A percentile compares a stretch with the other conserved stretches of the same genome.
Conservation (phyloP, 2,329 filamentous ascomycete genomes). For the Aspergillus fischeri region DNA sequence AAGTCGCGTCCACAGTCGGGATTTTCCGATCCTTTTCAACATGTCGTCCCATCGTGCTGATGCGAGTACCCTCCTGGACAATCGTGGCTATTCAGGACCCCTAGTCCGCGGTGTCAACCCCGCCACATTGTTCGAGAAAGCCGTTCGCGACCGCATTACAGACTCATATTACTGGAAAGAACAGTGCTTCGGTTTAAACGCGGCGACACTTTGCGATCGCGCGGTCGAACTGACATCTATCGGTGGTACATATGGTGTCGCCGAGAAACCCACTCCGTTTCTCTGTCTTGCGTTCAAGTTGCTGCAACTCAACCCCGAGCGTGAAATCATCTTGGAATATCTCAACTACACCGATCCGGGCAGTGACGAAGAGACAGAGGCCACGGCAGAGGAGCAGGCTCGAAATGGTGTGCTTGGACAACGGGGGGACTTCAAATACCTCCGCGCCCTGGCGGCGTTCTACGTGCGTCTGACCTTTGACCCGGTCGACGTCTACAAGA, state of each 20-base stretch:
- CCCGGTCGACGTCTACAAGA: conserved; percentile 72
- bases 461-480: conserved; percentile 87
- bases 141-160: conserved; percentile 89
- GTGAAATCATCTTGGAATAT: conserved; percentile 76
- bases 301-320: conserved; percentile 76
- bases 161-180: conserved; percentile 98
- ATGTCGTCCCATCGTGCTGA: conserved; percentile 68
- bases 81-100: conserved; percentile 72
- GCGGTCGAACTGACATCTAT: conserved; percentile 80
- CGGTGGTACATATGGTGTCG: conserved; percentile 79
- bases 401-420: conserved; percentile 30
- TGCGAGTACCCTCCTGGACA: conserved; percentile 73
- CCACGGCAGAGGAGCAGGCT: conserved; percentile 16
- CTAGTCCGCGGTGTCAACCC: conserved; percentile 89
- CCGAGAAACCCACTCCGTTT: conserved; percentile 84
- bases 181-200: conserved; percentile 93
- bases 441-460: conserved; percentile 84
- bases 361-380: conserved; percentile 31
- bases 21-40: conserved; percentile 44
- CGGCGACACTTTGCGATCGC: conserved; percentile 75
- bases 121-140: conserved; percentile 92
- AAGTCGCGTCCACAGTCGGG: conserved; percentile 1
- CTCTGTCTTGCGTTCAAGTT: conserved; percentile 93
- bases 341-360: conserved; percentile 74
- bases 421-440: conserved; percentile 61